phyloP scores from a whole-genome alignment of 805 yeast genomes.

The Yamadazyma paraphyllophila region DNA sequence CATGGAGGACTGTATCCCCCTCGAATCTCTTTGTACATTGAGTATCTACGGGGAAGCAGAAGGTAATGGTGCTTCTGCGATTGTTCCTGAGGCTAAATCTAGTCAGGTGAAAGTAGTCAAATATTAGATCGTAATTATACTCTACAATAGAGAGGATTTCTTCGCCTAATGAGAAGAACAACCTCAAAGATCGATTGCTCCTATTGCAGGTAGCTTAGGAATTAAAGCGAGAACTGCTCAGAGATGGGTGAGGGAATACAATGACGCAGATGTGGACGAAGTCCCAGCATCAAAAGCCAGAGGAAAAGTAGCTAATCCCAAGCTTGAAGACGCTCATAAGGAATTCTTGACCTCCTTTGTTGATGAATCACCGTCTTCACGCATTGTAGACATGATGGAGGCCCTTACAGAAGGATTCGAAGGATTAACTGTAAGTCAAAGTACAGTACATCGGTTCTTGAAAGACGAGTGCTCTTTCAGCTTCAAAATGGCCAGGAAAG shows the following conservation, averaged over 20 bases:
- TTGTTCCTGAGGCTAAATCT: too few species aligned
- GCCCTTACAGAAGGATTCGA: conserved; percentile 1
- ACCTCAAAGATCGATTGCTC: too few species aligned
- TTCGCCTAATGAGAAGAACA: too few species aligned
- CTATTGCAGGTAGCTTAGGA: conserved; percentile 8
- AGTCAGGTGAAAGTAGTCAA: too few species aligned
- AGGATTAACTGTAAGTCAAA: conserved; percentile 10
- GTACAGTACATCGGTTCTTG: conserved; percentile 9
- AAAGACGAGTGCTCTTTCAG: conserved; percentile 11
- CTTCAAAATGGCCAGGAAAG: conserved; percentile 7
- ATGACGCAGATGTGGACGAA: conserved; percentile 8
- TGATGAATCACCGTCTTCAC: conserved; percentile 9
- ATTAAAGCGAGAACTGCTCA: conserved; percentile 9
- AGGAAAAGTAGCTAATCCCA: too few species aligned
- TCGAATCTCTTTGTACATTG: too few species aligned
- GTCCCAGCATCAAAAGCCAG: conserved; percentile 5
- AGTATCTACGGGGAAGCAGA: too few species aligned
- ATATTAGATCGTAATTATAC: too few species aligned
- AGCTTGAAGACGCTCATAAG: conserved; percentile 9
- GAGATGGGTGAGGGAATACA: conserved; percentile 13
- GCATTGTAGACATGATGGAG: conserved; percentile 10
- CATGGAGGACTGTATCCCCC: too few species aligned
- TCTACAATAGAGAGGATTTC: too few species aligned
- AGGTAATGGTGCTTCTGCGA: too few species aligned
- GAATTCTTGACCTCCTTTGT: conserved; percentile 10